phyloP scores from a whole-genome alignment of 75 land plant genomes.

The Picea glauca region DNA sequence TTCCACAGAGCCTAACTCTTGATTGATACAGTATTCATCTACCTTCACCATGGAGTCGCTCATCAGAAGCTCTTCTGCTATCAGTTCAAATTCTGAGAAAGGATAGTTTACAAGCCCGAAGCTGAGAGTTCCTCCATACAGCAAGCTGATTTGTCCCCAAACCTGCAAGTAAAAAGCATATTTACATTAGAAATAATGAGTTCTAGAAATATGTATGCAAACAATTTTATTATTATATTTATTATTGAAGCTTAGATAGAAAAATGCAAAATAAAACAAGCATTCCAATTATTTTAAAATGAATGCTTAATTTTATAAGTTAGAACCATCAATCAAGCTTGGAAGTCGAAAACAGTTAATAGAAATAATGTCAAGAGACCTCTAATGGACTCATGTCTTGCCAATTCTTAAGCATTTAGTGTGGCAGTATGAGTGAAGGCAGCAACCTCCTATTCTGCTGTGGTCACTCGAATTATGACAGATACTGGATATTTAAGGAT shows the following conservation, averaged over 20 bases:
- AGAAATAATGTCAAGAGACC: not conserved
- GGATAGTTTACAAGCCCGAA: constrained; percentile 92
- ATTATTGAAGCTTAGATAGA: not conserved
- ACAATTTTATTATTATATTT: not conserved
- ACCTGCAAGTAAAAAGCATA: constrained; percentile 37
- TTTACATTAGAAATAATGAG: constrained; percentile 6
- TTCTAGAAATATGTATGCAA: constrained; percentile 11
- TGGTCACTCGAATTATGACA: too few species aligned
- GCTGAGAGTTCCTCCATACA: constrained; percentile 61
- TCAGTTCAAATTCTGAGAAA: constrained; percentile 88
- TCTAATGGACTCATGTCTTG: not conserved
- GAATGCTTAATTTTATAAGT: not conserved
- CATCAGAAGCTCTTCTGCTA: constrained; percentile 95
- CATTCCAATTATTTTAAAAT: not conserved
- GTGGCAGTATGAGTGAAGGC: too few species aligned
- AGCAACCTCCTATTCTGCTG: too few species aligned
- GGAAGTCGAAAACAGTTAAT: not conserved
- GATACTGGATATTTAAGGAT: too few species aligned
- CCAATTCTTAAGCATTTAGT: too few species aligned
- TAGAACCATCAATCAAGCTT: not conserved
- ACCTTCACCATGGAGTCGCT: constrained; percentile 84
- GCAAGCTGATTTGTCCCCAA: constrained; percentile 66
- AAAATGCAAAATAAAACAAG: not conserved
- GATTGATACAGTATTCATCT: not conserved
- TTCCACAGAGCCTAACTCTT: too few species aligned